Evolutionary conservation across 164 flowering plant species (phyloP).

Genomic region (Malania oleifera): DNA sequence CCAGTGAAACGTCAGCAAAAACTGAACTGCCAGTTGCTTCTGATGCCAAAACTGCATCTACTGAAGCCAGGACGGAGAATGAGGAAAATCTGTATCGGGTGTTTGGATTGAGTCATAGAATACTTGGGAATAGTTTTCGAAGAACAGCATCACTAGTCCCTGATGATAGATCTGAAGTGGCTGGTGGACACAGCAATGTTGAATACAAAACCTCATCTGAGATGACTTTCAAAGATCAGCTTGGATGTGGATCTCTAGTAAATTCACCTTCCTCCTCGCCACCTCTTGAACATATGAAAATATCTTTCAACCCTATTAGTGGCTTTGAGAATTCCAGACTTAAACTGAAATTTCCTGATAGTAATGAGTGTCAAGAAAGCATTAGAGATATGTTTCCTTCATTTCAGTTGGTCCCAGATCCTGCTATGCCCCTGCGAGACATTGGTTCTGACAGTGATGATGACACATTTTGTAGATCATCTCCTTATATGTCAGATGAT

Average conservation of each 20-base stretch:
- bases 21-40: slow-evolving; percentile 17
- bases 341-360: slow-evolving; percentile 64
- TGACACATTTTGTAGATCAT: slow-evolving; percentile 78
- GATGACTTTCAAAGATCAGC: slow-evolving; percentile 20
- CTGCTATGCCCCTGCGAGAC: slow-evolving; percentile 29
- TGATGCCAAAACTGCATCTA: slow-evolving; percentile 13
- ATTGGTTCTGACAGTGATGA: slow-evolving; percentile 65
- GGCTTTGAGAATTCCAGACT: slow-evolving; percentile 51
- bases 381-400: slow-evolving; percentile 59
- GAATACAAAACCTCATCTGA: slow-evolving; percentile 20
- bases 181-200: slow-evolving; percentile 10
- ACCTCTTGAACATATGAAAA: slow-evolving; percentile 83
- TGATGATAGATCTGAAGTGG: slow-evolving; percentile 25
- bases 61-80: slow-evolving; percentile 19
- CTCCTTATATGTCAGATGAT: slow-evolving; percentile 63
- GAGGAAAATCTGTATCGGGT: slow-evolving; percentile 30
- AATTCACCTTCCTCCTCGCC: slow-evolving; percentile 62
- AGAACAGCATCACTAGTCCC: slow-evolving; percentile 28
- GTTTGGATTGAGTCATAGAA: slow-evolving; percentile 33
- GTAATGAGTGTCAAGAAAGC: slow-evolving; percentile 30
- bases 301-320: slow-evolving; percentile 65
- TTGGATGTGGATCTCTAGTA: slow-evolving; percentile 28
- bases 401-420: slow-evolving; percentile 77
- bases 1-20: slow-evolving; percentile 13
- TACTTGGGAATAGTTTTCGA: slow-evolving; percentile 39